A percentile compares a stretch with the other conserved stretches of the same genome.
Evolutionary conservation across 345 rosid species (phyloP).

Genomic region (Eucalyptus pauciflora): DNA sequence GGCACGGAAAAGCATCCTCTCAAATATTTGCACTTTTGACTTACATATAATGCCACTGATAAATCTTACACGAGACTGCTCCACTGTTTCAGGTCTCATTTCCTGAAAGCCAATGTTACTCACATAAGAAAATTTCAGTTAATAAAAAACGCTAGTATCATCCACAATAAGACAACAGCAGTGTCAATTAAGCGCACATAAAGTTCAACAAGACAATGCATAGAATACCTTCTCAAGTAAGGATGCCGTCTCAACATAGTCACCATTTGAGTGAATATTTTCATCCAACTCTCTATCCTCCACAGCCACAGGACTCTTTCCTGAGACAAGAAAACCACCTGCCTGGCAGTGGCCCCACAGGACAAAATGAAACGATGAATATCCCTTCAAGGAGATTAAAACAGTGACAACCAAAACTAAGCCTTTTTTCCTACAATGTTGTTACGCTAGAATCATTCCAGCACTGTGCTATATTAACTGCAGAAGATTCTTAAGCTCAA

Average conservation of each 20-base stretch:
- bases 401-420: not conserved
- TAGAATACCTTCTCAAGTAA: slow-evolving; percentile 70
- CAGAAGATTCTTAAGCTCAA: not conserved
- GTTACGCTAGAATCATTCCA: not conserved
- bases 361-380: not conserved
- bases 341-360: slow-evolving; percentile 36
- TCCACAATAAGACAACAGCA: not conserved
- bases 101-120: slow-evolving; percentile 33
- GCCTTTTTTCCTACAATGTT: not conserved
- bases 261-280: slow-evolving; percentile 39
- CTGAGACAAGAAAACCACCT: slow-evolving; percentile 67
- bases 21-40: slow-evolving; percentile 64
- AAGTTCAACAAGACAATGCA: not conserved
- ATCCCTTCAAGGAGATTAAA: not conserved
- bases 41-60: slow-evolving; percentile 82
- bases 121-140: not conserved
- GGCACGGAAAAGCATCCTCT: slow-evolving; percentile 94
- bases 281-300: slow-evolving; percentile 76
- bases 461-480: not conserved
- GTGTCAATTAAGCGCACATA: not conserved
- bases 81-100: slow-evolving; percentile 43
- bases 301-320: slow-evolving; percentile 46
- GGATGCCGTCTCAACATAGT: slow-evolving; percentile 39
- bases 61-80: slow-evolving; percentile 76
- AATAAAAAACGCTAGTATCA: not conserved